Percentiles rank a stretch among this genome's conserved stretches.
Evolutionary conservation across 805 yeast species (phyloP).

Genomic region (Kazachstania psychrophila): DNA sequence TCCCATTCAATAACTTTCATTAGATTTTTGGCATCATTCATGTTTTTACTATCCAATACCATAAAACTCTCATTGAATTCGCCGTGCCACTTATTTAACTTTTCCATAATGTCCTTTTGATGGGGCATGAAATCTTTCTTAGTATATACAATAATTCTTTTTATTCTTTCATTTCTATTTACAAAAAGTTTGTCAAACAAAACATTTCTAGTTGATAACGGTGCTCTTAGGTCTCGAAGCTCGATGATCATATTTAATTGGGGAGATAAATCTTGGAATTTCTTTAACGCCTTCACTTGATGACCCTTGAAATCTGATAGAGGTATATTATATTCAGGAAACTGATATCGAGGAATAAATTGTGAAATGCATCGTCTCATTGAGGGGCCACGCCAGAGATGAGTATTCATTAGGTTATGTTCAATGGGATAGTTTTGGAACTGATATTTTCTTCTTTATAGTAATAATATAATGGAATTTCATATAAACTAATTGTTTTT

Average conservation of each 20-base stretch:
- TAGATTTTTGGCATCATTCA: slow-evolving; percentile 41
- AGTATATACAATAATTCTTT: slow-evolving; percentile 50
- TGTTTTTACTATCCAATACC: slow-evolving; percentile 50
- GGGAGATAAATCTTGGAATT: slow-evolving; percentile 59
- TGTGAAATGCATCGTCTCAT: neutral
- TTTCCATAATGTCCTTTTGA: slow-evolving; percentile 9
- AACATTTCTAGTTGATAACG: slow-evolving; percentile 71
- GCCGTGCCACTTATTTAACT: slow-evolving; percentile 42
- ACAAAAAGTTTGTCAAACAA: slow-evolving; percentile 60
- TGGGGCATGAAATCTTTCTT: slow-evolving; percentile 53
- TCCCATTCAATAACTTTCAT: slow-evolving; percentile 41
- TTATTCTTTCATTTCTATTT: slow-evolving; percentile 30
- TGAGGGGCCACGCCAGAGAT: no score
- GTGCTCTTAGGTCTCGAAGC: slow-evolving; percentile 83
- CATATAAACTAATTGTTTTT: no score
- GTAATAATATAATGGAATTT: no score
- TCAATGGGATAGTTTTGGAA: no score
- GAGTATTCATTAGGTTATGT: no score
- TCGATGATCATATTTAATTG: slow-evolving; percentile 78
- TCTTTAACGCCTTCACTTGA: slow-evolving; percentile 68
- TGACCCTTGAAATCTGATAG: slow-evolving; percentile 85
- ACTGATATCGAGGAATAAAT: slow-evolving; percentile 61
- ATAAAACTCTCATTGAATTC: slow-evolving; percentile 35
- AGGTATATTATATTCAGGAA: slow-evolving; percentile 63
- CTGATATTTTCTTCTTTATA: no score